phyloP scores from a whole-genome alignment of 75 land plant species.

The Selaginella tamariscina region DNA sequence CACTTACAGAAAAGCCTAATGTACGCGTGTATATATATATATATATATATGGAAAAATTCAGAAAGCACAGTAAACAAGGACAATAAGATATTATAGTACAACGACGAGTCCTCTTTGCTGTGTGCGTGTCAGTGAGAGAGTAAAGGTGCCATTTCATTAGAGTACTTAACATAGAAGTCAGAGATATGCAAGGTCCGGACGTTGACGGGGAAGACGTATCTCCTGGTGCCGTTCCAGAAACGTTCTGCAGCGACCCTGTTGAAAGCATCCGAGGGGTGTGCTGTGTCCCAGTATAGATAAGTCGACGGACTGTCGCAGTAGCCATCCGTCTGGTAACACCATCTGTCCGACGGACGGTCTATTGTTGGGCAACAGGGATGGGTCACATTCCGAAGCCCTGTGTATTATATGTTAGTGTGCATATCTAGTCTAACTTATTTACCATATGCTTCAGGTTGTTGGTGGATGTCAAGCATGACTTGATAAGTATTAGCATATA shows the following conservation, averaged over 20 bases:
- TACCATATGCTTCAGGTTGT: background rate
- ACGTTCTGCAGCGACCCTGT: background rate
- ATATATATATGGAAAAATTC: too few species aligned
- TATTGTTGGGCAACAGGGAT: slow-evolving; percentile 1
- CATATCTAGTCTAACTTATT: background rate
- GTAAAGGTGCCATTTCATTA: too few species aligned
- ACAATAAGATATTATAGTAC: too few species aligned
- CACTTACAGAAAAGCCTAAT: too few species aligned
- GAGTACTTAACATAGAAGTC: too few species aligned
- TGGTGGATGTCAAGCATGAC: background rate
- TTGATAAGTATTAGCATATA: background rate
- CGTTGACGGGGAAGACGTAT: background rate
- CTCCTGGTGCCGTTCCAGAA: background rate
- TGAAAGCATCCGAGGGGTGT: slow-evolving; percentile 8
- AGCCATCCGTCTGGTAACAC: background rate
- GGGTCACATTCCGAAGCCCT: background rate
- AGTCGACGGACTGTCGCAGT: background rate
- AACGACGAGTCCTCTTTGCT: too few species aligned
- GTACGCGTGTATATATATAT: too few species aligned
- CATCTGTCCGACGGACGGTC: background rate
- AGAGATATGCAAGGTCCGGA: background rate
- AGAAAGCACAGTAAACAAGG: too few species aligned
- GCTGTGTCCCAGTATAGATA: slow-evolving; percentile 2
- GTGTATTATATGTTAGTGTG: background rate
- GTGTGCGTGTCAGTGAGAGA: too few species aligned